A percentile compares a stretch with the other conserved stretches of the same genome.
Conservation (phyloP, 345 rosid species). For the Lenwebbia sp. region DNA sequence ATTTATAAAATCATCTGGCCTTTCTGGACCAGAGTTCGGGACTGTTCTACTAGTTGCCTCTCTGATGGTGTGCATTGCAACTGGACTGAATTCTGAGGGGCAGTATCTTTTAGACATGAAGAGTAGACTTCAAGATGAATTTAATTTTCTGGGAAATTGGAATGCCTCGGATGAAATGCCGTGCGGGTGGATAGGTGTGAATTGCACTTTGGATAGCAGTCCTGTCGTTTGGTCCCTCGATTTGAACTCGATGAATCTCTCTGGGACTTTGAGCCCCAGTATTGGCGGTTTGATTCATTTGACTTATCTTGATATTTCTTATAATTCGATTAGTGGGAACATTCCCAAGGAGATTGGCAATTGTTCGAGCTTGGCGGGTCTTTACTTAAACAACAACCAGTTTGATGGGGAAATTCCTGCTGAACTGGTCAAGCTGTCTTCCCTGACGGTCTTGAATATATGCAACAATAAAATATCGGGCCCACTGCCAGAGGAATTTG, state of each 20-base stretch:
- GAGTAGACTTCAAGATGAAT: slow-evolving; percentile 39
- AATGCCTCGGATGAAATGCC: slow-evolving; percentile 58
- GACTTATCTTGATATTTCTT: slow-evolving; percentile 51
- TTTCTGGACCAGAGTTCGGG: not conserved
- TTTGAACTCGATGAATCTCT: slow-evolving; percentile 66
- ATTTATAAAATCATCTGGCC: not conserved
- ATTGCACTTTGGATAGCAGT: slow-evolving; percentile 37
- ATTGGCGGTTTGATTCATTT: slow-evolving; percentile 56
- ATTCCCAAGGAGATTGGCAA: slow-evolving; percentile 74
- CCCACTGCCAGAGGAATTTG: slow-evolving; percentile 57
- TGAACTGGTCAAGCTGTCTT: slow-evolving; percentile 35
- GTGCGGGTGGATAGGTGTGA: slow-evolving; percentile 75
- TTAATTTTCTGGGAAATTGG: slow-evolving; percentile 50
- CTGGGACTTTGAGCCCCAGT: slow-evolving; percentile 62
- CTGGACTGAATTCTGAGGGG: slow-evolving; percentile 64
- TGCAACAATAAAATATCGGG: slow-evolving; percentile 80
- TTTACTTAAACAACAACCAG: slow-evolving; percentile 59
- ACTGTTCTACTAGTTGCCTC: slow-evolving; percentile 15
- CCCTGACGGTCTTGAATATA: slow-evolving; percentile 39
- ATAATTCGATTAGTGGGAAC: slow-evolving; percentile 37
- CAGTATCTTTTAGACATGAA: slow-evolving; percentile 52
- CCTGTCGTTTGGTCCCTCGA: slow-evolving; percentile 50
- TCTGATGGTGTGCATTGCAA: slow-evolving; percentile 29
- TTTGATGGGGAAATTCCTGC: slow-evolving; percentile 53
- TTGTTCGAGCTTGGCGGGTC: slow-evolving; percentile 35